These are phyloP conservation scores for Tuber brumale DNA, from an alignment of 495 filamentous ascomycete species.

Conservation along the genomic window DNA sequence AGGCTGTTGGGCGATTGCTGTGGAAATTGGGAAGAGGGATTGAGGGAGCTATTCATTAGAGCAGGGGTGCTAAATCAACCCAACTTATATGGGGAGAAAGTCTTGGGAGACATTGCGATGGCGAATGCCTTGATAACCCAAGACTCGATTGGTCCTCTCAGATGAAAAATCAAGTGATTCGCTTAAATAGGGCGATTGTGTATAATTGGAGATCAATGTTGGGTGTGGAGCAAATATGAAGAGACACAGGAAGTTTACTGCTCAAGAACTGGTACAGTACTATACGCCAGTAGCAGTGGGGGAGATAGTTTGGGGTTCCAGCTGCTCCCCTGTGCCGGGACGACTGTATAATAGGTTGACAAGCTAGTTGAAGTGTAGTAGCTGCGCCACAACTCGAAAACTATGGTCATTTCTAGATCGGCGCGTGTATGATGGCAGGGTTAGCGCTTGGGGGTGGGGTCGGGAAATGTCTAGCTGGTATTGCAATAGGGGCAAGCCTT, in stretches of 20 bases:
- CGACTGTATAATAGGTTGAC: not conserved
- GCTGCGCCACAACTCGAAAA: not conserved
- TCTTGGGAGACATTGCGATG: not conserved
- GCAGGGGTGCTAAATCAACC: not conserved
- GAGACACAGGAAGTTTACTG: not conserved
- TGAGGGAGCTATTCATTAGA: not conserved
- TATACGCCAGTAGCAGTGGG: not conserved
- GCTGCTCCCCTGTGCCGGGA: not conserved
- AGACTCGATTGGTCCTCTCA: too few species aligned
- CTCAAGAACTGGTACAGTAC: not conserved
- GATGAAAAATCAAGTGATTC: not conserved
- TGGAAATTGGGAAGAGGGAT: not conserved
- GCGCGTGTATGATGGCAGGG: too few species aligned
- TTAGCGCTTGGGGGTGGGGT: too few species aligned
- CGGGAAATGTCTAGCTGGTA: not conserved
- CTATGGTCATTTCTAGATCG: not conserved
- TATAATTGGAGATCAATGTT: not conserved
- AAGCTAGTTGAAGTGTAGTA: not conserved
- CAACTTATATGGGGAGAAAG: not conserved
- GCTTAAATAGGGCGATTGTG: not conserved
- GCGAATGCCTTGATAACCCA: not conserved
- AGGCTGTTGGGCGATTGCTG: not conserved
- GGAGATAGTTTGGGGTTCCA: not conserved
- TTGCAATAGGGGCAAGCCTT: not conserved
- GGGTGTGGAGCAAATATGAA: not conserved